Conservation (phyloP, 257 asterid species). For the Jasminum sambac region DNA sequence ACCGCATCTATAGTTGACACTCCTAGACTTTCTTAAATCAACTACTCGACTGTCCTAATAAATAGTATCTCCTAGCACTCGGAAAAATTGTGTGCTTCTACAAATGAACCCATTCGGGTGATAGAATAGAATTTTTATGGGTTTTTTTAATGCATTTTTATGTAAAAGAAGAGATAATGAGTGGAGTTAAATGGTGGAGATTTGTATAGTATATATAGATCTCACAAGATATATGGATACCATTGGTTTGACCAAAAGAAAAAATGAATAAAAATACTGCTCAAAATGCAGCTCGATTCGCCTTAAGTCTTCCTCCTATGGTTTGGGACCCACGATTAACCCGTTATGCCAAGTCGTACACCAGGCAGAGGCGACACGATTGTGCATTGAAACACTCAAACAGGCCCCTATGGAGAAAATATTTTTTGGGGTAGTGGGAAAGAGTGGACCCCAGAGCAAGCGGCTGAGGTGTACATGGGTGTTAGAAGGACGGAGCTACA, state of each 20-base stretch:
- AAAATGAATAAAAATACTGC: no score
- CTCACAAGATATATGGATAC: no score
- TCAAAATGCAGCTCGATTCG: slow-evolving; percentile 42
- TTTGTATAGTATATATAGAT: no score
- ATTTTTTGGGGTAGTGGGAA: slow-evolving; percentile 53
- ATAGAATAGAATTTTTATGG: no score
- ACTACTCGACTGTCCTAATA: slow-evolving; percentile 1
- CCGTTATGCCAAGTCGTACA: slow-evolving; percentile 30
- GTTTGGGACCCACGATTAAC: slow-evolving; percentile 37
- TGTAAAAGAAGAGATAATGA: no score
- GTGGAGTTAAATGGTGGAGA: no score
- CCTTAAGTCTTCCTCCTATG: slow-evolving; percentile 32
- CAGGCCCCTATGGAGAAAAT: slow-evolving; percentile 50
- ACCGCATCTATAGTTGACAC: slow-evolving; percentile 22
- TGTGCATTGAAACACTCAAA: slow-evolving; percentile 44
- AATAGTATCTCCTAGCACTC: neutral
- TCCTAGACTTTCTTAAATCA: slow-evolving; percentile 10
- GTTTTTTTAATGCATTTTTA: no score
- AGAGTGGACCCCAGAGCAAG: slow-evolving; percentile 43
- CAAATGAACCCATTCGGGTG: slow-evolving; percentile 20
- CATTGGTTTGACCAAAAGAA: no score
- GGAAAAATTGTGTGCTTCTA: neutral
- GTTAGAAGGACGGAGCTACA: slow-evolving; percentile 34
- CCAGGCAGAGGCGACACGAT: slow-evolving; percentile 29
- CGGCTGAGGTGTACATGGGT: slow-evolving; percentile 47